phyloP scores from a whole-genome alignment of 202 grass and related monocot genomes.

The Tripidium arundinaceum region DNA sequence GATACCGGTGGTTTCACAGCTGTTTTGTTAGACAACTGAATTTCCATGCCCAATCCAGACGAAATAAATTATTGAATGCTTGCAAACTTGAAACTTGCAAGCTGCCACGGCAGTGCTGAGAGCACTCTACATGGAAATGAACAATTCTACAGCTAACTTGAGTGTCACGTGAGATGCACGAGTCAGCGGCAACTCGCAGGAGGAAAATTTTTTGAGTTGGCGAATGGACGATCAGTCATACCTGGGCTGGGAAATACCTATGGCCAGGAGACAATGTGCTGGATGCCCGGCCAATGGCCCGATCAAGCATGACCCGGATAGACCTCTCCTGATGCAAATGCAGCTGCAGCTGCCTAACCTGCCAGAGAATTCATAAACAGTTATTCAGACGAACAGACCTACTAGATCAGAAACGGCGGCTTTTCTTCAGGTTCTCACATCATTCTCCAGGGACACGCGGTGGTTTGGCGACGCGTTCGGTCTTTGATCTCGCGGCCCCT shows the following conservation, averaged over 20 bases:
- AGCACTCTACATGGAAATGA: background rate
- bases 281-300: constrained; percentile 79
- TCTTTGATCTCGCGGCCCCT: constrained; percentile 18
- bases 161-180: background rate
- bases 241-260: constrained; percentile 75
- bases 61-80: too few species aligned
- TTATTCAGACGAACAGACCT: background rate
- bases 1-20: background rate
- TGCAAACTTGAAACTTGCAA: background rate
- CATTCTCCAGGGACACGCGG: constrained; percentile 74
- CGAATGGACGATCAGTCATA: background rate
- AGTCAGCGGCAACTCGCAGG: background rate
- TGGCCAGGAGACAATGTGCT: constrained; percentile 87
- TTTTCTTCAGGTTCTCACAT: constrained; percentile 38
- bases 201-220: background rate
- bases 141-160: background rate
- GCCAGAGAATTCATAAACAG: constrained; percentile 18
- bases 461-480: constrained; percentile 55
- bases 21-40: background rate
- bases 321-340: constrained; percentile 92
- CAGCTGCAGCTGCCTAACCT: constrained; percentile 84
- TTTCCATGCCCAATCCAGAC: background rate
- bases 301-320: constrained; percentile 71
- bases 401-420: background rate
- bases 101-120: background rate